Percentiles rank a stretch among this genome's conserved stretches.
phyloP scores from a whole-genome alignment of 192 early-diverging fungal species.

The Backusella luteola region DNA sequence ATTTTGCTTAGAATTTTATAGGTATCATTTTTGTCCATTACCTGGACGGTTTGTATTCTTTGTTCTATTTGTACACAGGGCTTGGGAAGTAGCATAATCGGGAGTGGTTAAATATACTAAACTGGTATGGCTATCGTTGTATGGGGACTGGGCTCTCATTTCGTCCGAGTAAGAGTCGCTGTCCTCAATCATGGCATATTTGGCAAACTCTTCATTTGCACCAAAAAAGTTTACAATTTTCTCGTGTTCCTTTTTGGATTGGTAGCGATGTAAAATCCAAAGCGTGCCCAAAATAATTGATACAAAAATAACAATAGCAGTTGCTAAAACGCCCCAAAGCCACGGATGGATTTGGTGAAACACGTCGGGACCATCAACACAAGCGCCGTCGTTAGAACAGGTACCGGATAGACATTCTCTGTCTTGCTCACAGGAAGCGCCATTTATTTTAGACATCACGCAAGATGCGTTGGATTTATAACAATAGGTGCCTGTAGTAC shows the following conservation, averaged over 20 bases:
- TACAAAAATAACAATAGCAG: slow-evolving; percentile 31
- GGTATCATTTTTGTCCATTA: background rate
- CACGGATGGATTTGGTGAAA: slow-evolving; percentile 24
- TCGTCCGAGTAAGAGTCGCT: background rate
- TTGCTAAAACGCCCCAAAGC: slow-evolving; percentile 31
- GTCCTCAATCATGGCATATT: slow-evolving; percentile 23
- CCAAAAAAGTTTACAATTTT: slow-evolving; percentile 35
- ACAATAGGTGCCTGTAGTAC: slow-evolving; percentile 32
- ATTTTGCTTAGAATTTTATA: background rate
- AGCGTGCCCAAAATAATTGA: slow-evolving; percentile 14
- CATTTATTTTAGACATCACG: slow-evolving; percentile 14
- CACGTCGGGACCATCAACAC: slow-evolving; percentile 31
- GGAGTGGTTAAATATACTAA: slow-evolving; percentile 30
- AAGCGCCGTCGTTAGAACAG: slow-evolving; percentile 22
- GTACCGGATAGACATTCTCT: slow-evolving; percentile 31
- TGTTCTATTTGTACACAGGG: background rate
- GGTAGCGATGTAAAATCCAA: slow-evolving; percentile 38
- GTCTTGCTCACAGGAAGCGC: slow-evolving; percentile 28
- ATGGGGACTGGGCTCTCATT: background rate
- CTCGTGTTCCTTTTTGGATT: slow-evolving; percentile 35
- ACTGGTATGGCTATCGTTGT: slow-evolving; percentile 3
- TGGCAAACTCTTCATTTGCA: slow-evolving; percentile 29
- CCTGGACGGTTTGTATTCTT: background rate
- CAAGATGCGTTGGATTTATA: slow-evolving; percentile 1
- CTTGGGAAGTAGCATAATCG: slow-evolving; percentile 25